Percentiles rank a stretch among this genome's conserved stretches.
phyloP scores from a whole-genome alignment of 805 yeast genomes.

The Pichia manshurica region DNA sequence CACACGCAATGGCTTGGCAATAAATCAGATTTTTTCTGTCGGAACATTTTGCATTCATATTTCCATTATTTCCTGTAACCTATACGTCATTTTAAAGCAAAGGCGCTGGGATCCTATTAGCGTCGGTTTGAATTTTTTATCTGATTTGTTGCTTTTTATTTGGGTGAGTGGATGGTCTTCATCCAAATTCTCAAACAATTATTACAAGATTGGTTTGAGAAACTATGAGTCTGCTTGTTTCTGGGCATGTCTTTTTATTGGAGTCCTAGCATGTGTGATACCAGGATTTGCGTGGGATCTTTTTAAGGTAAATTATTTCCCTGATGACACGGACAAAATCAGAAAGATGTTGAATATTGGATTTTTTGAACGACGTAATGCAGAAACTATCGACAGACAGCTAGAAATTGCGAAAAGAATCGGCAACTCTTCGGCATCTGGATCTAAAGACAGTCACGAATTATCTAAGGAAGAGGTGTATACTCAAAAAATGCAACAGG shows the following conservation, averaged over 20 bases:
- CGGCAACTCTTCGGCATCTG: neutral
- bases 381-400: slow-evolving; percentile 19
- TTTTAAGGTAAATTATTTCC: slow-evolving; percentile 46
- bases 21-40: slow-evolving; percentile 66
- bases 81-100: slow-evolving; percentile 63
- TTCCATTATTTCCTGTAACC: slow-evolving; percentile 58
- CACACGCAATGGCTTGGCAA: slow-evolving; percentile 40
- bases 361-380: slow-evolving; percentile 35
- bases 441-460: neutral
- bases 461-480: neutral
- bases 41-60: slow-evolving; percentile 59
- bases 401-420: slow-evolving; percentile 11
- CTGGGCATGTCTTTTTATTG: slow-evolving; percentile 61
- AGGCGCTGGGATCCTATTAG: slow-evolving; percentile 76
- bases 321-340: slow-evolving; percentile 64
- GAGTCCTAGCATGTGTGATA: slow-evolving; percentile 46
- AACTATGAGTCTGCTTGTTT: slow-evolving; percentile 54
- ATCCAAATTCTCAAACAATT: slow-evolving; percentile 43
- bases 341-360: slow-evolving; percentile 56
- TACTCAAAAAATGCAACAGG: too few relatives aligned
- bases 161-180: slow-evolving; percentile 83
- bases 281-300: slow-evolving; percentile 57
- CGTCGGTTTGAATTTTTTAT: slow-evolving; percentile 44
- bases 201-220: slow-evolving; percentile 59
- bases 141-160: slow-evolving; percentile 53